Conservation (phyloP, 768 basidiomycete genomes). For the Cystofilobasidium macerans region DNA sequence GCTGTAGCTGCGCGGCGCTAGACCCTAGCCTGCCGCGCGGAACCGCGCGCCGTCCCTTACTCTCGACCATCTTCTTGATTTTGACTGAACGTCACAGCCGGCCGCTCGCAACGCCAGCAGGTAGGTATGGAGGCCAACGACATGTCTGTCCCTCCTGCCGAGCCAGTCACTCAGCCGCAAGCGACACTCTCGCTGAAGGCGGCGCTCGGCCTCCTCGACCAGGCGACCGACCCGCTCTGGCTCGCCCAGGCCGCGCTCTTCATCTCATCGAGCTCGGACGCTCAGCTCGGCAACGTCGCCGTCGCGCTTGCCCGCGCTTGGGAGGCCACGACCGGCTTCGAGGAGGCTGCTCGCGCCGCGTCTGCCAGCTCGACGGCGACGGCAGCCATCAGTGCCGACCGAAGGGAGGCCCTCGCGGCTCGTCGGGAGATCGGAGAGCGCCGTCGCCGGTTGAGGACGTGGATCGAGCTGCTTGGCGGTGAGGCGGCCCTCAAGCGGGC, state of each 20-base stretch:
- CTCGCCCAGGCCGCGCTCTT: conserved; percentile 11
- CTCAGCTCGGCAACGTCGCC: not conserved
- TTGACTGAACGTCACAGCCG: too few species aligned
- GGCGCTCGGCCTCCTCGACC: not conserved
- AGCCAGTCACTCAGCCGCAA: not conserved
- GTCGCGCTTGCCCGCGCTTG: conserved; percentile 8
- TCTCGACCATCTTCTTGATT: too few species aligned
- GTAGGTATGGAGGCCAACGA: too few species aligned
- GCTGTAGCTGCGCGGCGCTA: too few species aligned
- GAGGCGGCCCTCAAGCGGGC: not conserved
- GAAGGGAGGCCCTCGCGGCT: not conserved
- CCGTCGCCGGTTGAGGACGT: conserved; percentile 6
- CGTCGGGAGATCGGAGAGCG: conserved; percentile 16
- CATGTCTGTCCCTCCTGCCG: too few species aligned
- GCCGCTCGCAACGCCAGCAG: too few species aligned
- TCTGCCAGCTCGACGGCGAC: not conserved
- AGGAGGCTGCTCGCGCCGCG: not conserved
- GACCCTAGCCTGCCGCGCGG: too few species aligned
- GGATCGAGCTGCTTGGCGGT: conserved; percentile 9
- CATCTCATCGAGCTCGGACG: conserved; percentile 3
- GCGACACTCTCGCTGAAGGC: conserved; percentile 1
- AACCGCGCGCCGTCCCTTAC: too few species aligned
- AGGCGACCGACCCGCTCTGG: conserved; percentile 8
- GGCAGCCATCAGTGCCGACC: not conserved
- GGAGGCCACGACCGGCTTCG: conserved; percentile 1